Evolutionary conservation across 2,329 filamentous ascomycete genomes (phyloP).

Genomic region (Phyllosticta citrichinensis): DNA sequence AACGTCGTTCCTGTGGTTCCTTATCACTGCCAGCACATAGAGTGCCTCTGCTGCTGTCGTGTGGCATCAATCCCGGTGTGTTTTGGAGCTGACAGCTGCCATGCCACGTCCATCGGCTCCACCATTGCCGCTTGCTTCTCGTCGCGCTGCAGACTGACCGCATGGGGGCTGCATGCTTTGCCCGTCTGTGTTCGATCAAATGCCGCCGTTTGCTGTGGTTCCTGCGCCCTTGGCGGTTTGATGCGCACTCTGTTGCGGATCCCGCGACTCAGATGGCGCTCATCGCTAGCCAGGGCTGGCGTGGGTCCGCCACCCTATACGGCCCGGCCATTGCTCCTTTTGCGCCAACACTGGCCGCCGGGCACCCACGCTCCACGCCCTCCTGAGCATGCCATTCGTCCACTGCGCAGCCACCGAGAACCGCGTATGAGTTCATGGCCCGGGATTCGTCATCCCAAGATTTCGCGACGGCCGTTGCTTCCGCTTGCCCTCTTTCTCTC

Average conservation of each 20-base stretch:
- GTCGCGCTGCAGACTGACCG: background rate
- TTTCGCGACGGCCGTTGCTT: constrained; percentile 1
- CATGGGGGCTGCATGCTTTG: background rate
- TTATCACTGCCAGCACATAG: background rate
- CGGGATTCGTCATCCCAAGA: constrained; percentile 8
- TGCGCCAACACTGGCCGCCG: constrained; percentile 9
- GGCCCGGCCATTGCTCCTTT: constrained; percentile 4
- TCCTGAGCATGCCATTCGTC: constrained; percentile 4
- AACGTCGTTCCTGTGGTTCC: background rate
- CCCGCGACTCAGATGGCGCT: background rate
- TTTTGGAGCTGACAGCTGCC: background rate
- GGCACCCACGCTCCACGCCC: background rate
- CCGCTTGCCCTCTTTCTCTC: constrained; percentile 5
- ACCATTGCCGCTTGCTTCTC: background rate
- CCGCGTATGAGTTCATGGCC: constrained; percentile 7
- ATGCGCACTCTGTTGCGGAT: constrained; percentile 10
- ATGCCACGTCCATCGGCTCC: background rate
- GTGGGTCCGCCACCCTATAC: background rate
- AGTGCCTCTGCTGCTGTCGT: background rate
- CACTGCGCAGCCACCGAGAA: background rate
- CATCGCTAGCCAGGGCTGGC: constrained; percentile 1
- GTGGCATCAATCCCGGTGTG: background rate
- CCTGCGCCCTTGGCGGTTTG: constrained; percentile 5
- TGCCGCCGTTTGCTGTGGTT: background rate
- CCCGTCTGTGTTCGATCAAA: background rate